These are phyloP conservation scores for Mercurialis annua DNA, from an alignment of 345 rosid genomes.

Conservation along the genomic window DNA sequence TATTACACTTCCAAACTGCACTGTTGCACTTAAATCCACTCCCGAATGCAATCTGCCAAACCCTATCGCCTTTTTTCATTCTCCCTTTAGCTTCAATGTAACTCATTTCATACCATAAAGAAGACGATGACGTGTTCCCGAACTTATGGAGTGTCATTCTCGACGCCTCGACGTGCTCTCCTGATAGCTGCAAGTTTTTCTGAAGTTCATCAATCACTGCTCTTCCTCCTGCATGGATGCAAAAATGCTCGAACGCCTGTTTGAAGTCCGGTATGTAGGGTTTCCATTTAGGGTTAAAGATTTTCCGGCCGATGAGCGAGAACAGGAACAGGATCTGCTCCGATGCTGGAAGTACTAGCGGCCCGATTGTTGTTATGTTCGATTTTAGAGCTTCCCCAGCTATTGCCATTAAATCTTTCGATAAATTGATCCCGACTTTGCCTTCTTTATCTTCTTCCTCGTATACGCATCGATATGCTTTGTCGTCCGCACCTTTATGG, in stretches of 20 bases:
- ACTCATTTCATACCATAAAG: conserved; percentile 52
- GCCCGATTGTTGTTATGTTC: conserved; percentile 47
- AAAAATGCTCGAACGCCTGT: conserved; percentile 59
- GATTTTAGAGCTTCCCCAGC: conserved; percentile 49
- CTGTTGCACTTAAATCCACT: conserved; percentile 64
- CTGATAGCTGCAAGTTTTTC: conserved; percentile 39
- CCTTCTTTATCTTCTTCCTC: conserved; percentile 54
- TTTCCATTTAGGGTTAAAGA: conserved; percentile 23
- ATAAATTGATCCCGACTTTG: conserved; percentile 41
- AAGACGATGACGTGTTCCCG: conserved; percentile 62
- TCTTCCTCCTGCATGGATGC: conserved; percentile 62
- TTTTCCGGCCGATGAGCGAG: conserved; percentile 33
- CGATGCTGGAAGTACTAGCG: conserved; percentile 43
- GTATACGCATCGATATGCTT: conserved; percentile 46
- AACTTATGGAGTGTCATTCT: conserved; percentile 58
- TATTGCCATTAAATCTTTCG: conserved; percentile 46
- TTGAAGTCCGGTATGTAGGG: conserved; percentile 52
- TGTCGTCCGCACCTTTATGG: conserved; percentile 44
- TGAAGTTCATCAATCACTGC: conserved; percentile 53
- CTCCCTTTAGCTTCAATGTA: conserved; percentile 49
- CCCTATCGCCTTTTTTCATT: conserved; percentile 43
- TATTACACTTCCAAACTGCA: conserved; percentile 54
- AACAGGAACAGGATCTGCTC: conserved; percentile 37
- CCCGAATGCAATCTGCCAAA: conserved; percentile 69
- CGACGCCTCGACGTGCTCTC: conserved; percentile 53